Evolutionary conservation across 192 early-diverging fungal genomes (phyloP), one percentile per base, ranked within the genome.

Genomic region (Linnemannia zychae): DNA sequence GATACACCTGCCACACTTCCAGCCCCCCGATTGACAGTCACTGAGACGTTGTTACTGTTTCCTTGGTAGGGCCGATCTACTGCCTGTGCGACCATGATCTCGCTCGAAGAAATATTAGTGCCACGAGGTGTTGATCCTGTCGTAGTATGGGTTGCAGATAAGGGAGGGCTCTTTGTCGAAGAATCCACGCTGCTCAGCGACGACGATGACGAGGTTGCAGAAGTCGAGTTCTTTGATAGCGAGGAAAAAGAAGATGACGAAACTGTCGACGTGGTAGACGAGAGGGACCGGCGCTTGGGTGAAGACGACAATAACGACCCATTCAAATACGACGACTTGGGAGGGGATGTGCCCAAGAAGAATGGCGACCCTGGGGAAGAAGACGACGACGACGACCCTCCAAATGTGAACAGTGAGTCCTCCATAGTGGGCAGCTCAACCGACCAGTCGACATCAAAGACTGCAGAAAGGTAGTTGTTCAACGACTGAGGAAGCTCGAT

Each of bases 381-480:
- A 20, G 50, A 40, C 40, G 50, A 57, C 0, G 66, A 63, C 15
- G 66, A 2, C n/a, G 72, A 67, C 17, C 73, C 38, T 31, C 20
- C 65, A 34, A 72, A 69, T 7, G 81, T 82, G 46, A 73, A 82
- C 22, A 82, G 71, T 1, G 74, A 77, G 49, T 82, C 81, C 57
- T 82, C 81, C 9, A 63, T 72, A 4, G 28, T 63, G 65, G 72
- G 37, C 15, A 74, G 48, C 20, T 36, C 78, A 0, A 82, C 81
- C 40, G 81, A 82, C 81, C 81, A 82, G 69, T 82, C 75, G 18
- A 82, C 81, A 53, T 82, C 65, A 68, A 82, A 82, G 17, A 82
- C 81, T 40, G 70, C 34, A 7, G 81, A 72, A n/a, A 82, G 81
- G 36, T 82, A 82, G 20, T 40, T 76, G 49, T 82, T 44, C 12